Evolutionary conservation across 805 yeast genomes (phyloP).

Genomic region (Barnettozyma pratensis): DNA sequence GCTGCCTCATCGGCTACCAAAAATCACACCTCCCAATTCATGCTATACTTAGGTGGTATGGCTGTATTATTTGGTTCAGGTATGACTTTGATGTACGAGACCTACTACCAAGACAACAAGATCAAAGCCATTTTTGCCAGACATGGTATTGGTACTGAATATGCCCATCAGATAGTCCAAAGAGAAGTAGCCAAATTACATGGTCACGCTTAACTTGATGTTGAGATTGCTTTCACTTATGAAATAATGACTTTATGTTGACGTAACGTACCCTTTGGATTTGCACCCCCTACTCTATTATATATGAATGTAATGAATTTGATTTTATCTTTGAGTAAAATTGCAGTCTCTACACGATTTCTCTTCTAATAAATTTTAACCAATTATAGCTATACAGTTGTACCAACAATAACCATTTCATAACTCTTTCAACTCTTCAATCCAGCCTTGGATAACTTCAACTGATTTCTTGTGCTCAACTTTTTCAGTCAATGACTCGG

Average conservation of each 20-base stretch:
- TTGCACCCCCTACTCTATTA: neutral
- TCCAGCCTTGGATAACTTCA: constrained; percentile 27
- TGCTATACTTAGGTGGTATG: constrained; percentile 19
- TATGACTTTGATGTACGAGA: constrained; percentile 15
- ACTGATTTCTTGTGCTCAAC: constrained; percentile 30
- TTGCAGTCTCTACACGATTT: no score
- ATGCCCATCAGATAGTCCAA: constrained; percentile 4
- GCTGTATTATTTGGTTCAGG: constrained; percentile 16
- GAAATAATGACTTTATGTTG: neutral
- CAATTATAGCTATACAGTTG: neutral
- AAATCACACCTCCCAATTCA: constrained; percentile 9
- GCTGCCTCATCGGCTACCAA: constrained; percentile 12
- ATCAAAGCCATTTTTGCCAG: constrained; percentile 20
- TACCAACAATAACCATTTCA: neutral
- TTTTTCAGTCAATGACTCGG: constrained; percentile 28
- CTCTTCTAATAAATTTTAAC: no score
- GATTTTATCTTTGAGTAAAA: no score
- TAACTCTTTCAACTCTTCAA: constrained; percentile 27
- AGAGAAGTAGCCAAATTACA: constrained; percentile 3
- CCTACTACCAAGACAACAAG: constrained; percentile 23
- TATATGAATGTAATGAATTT: neutral
- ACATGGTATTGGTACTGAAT: constrained; percentile 9
- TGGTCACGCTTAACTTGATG: neutral
- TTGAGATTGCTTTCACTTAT: neutral
- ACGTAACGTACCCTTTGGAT: no score